Evolutionary conservation across 495 filamentous ascomycete genomes (phyloP), one percentile per base, ranked within the genome.

Genomic region (Podospora tetraspora): DNA sequence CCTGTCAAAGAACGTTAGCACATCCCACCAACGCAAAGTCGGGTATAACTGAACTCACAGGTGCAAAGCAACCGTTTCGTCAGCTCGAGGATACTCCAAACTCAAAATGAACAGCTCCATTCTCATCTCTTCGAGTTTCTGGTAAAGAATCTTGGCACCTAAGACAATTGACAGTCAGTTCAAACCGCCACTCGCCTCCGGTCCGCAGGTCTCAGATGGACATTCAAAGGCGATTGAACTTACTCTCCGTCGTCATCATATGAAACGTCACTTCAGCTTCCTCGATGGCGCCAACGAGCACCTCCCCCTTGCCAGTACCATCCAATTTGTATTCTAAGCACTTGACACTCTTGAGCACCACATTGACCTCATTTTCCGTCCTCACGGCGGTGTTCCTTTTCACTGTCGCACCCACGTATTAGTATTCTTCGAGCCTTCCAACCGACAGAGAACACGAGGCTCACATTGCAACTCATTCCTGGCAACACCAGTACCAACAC

Each of bases 91-190:
- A 24, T 30, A 68, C 30, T 69, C 67, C 11, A 74, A 67, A 22
- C 59, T 67, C 57, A 61, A 57, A 16, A 74, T 61, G 52, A 73
- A 70, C 11, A 76, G 63, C 29, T 74, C 74, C 58, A 52, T 71
- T 32, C 67, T 27, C 72, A 76, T 74, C 13, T 64, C 64, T 34
- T 74, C 70, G 3, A 75, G 37, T 7, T 65, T 66, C 21, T 70
- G n/a, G 19, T 71, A 63, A 3, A 76, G 43, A 19, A 58, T 9
- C 7, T 58, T 61, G 32, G 70, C 63, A 8, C 60, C 70, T 72
- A 13, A 2, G 19, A n/a, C 0, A n/a, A 22, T 64, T 32, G 22
- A 12, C 6, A 0, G 23, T 69, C 56, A 65, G 37, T 58, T 52
- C 22, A 43, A 43, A 19, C 13, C 34, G 0, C 34, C 13, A 16